Conservation (phyloP, 2,329 filamentous ascomycete species). For the Ascochyta lentis region DNA sequence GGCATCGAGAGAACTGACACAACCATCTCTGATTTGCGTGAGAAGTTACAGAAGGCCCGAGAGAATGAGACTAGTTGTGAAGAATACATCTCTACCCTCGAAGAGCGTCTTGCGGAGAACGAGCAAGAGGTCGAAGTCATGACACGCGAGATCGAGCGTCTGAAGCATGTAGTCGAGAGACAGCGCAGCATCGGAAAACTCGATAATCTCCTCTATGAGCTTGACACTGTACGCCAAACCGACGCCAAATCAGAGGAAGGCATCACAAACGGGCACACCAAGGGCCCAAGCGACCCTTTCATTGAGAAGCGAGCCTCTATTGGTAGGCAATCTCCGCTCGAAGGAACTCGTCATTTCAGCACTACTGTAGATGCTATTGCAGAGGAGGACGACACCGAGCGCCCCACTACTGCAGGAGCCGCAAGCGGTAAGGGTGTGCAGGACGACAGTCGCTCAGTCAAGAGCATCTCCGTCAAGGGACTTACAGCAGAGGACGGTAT, state of each 20-base stretch:
- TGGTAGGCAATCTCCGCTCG: conserved; percentile 30
- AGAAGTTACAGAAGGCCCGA: conserved; percentile 84
- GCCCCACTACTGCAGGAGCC: conserved; percentile 36
- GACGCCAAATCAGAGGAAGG: conserved; percentile 43
- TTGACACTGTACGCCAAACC: conserved; percentile 67
- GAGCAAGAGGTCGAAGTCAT: conserved; percentile 96
- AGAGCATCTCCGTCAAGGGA: conserved; percentile 23
- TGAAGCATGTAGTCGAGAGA: conserved; percentile 94
- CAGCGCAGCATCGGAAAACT: conserved; percentile 94
- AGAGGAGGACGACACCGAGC: conserved; percentile 45
- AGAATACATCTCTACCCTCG: conserved; percentile 95
- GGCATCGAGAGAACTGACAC: conserved; percentile 92
- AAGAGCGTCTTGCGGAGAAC: conserved; percentile 92
- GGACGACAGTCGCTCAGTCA: conserved; percentile 4
- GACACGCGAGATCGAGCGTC: conserved; percentile 92
- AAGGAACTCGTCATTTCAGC: conserved; percentile 40
- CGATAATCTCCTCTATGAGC: conserved; percentile 87
- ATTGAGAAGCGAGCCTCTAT: conserved; percentile 37
- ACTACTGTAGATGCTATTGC: conserved; percentile 45
- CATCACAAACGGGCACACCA: conserved; percentile 46
- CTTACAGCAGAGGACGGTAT: conserved; percentile 28
- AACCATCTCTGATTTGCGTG: conserved; percentile 84
- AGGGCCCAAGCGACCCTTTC: conserved; percentile 42
- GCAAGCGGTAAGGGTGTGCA: conserved; percentile 15
- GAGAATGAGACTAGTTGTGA: conserved; percentile 91